Base-by-base conservation (phyloP, 2,329 filamentous ascomycete genomes). In the Sordariomycetes sp. region DNA sequence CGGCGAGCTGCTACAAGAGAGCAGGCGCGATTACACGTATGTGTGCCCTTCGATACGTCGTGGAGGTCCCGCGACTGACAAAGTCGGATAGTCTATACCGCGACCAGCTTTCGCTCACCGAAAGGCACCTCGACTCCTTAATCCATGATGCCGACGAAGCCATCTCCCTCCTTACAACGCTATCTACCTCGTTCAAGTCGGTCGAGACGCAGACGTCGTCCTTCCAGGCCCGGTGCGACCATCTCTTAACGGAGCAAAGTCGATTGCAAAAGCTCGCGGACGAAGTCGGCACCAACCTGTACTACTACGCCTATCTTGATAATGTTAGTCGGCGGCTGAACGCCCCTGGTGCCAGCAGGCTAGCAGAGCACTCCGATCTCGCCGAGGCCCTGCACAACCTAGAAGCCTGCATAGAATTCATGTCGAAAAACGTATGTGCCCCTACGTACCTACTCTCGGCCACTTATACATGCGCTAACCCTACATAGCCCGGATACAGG, bases 301-400 rank as follows among this genome's bases (percentile, higher is more conserved):
- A 91, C 66, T 96, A 95, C 70, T 99, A 99, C 69, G 83, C 87
- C 22, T 96, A 96, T 66, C 79, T 99, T 6, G 94, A 99, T 62
- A 90, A 86, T 53, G 90, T 92, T 60, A 96, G 90, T 0, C 81
- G 91, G 57, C 82, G 90, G 15, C 81, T 99, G 59, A 97, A 97
- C 74, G 91, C 91, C 0, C 91, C 94, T 0, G 90, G 91, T 1
- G 91, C 92, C 22, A 85, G 89, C 54, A 90, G 86, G 58, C 77
- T 96, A 57, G 91, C 96, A 17, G 87, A 91, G 52, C 86, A 86
- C 58, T 84, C 86, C 55, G 87, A 88, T 52, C 96, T 97, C 66
- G 84, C 87, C 2, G 89, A 96, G 56, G 95, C 97, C 77, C 74
- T 99, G 54, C 79, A 82, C 53, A 92, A 90, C 61, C 76, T 99